Conservation (phyloP, 768 basidiomycete genomes). For the Fomitopsis pulvina region DNA sequence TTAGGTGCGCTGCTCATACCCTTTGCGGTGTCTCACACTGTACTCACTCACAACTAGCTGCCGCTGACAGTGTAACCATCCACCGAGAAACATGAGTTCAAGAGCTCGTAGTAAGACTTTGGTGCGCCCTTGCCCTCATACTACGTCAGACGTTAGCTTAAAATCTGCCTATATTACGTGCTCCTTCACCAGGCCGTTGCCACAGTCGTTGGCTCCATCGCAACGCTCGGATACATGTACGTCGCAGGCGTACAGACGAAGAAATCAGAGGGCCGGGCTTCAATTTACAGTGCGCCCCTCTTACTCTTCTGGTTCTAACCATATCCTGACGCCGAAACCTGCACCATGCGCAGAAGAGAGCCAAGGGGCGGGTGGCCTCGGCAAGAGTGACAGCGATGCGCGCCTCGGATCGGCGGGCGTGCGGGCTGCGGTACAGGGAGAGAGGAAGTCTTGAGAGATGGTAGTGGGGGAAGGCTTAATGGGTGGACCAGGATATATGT, state of each 20-base stretch:
- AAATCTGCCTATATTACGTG: too few species aligned
- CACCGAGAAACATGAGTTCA: neutral
- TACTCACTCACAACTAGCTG: too few species aligned
- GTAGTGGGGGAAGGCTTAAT: too few species aligned
- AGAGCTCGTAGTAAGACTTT: neutral
- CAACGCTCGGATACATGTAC: conserved; percentile 15
- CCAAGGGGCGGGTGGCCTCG: conserved; percentile 4
- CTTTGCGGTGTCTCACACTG: too few species aligned
- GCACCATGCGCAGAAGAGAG: conserved; percentile 2
- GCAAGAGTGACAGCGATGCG: conserved; percentile 4
- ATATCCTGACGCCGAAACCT: neutral
- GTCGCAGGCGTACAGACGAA: conserved; percentile 13
- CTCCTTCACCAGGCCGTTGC: conserved; percentile 1
- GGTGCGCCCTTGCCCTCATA: too few species aligned
- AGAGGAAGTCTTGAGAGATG: conserved; percentile 8
- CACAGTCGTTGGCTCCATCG: neutral
- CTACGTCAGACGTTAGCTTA: too few species aligned
- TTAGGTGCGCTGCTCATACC: too few species aligned
- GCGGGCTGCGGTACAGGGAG: conserved; percentile 11
- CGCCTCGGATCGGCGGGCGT: conserved; percentile 7
- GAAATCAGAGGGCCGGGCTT: conserved; percentile 14
- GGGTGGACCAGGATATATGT: too few species aligned
- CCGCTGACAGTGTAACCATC: too few species aligned
- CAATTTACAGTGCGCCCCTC: conserved; percentile 12
- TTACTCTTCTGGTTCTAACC: neutral